phyloP scores from a whole-genome alignment of 225 moss, liverwort and hornwort species.

The Bryum argenteum region DNA sequence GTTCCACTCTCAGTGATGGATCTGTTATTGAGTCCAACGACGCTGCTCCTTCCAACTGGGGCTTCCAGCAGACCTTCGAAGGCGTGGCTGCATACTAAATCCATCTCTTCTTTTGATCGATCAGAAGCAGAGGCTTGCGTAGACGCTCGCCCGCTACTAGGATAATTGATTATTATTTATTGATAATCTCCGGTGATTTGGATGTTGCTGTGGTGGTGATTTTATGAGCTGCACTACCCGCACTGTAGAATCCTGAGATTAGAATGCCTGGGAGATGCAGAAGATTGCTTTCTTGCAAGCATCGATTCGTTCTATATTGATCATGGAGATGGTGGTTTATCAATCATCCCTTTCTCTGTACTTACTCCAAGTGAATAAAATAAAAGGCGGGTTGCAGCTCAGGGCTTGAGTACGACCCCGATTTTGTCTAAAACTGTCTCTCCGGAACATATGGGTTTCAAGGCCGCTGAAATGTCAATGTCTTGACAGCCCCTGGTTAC shows the following conservation, averaged over 20 bases:
- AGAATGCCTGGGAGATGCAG: neutral
- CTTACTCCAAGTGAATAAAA: neutral
- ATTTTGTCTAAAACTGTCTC: neutral
- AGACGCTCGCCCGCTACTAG: constrained; percentile 28
- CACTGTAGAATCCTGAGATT: constrained; percentile 14
- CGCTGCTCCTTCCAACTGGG: constrained; percentile 46
- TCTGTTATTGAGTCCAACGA: neutral
- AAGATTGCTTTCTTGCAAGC: constrained; percentile 11
- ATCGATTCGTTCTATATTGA: neutral
- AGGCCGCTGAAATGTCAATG: too few relatives aligned
- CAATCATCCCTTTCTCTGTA: neutral
- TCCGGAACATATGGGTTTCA: too few relatives aligned
- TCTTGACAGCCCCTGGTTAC: too few relatives aligned
- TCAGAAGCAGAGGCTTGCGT: constrained; percentile 29
- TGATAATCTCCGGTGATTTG: neutral
- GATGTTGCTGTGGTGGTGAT: constrained; percentile 40
- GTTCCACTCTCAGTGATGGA: constrained; percentile 41
- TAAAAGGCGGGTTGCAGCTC: neutral
- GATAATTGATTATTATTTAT: neutral
- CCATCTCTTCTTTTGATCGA: rapidly evolving
- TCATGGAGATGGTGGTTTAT: neutral
- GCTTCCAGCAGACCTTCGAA: constrained; percentile 65
- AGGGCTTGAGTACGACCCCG: neutral
- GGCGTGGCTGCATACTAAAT: constrained; percentile 14
- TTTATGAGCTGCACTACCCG: constrained; percentile 21